Conservation (phyloP, 768 basidiomycete species). For the Mycena rebaudengoi region DNA sequence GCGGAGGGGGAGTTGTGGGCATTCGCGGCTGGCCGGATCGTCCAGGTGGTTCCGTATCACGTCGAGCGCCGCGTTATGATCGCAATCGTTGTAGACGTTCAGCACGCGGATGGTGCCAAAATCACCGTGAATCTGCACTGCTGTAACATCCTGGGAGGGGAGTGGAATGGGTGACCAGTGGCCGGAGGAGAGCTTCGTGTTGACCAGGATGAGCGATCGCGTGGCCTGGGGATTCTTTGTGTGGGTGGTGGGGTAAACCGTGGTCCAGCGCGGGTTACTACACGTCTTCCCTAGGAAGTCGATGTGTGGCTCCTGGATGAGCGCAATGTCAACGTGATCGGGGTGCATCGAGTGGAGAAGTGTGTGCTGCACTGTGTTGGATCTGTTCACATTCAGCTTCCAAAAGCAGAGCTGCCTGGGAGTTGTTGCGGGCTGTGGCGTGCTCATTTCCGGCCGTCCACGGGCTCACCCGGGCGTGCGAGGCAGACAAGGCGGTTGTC, state of each 20-base stretch:
- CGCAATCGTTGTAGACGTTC: slow-evolving; percentile 37
- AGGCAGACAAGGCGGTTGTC: too few relatives aligned
- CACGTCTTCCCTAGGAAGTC: slow-evolving; percentile 21
- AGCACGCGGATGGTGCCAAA: slow-evolving; percentile 28
- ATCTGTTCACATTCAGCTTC: slow-evolving; percentile 40
- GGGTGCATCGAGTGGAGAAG: slow-evolving; percentile 16
- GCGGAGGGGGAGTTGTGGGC: background rate
- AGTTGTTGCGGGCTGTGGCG: background rate
- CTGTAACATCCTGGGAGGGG: slow-evolving; percentile 25
- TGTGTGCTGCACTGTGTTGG: slow-evolving; percentile 5
- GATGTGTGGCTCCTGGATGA: slow-evolving; percentile 42
- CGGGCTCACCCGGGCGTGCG: background rate
- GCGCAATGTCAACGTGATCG: slow-evolving; percentile 29
- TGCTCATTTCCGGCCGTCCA: background rate
- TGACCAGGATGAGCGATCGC: slow-evolving; percentile 11
- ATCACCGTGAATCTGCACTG: slow-evolving; percentile 27
- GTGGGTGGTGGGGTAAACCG: slow-evolving; percentile 37
- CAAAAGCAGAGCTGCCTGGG: slow-evolving; percentile 19
- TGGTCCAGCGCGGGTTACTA: slow-evolving; percentile 19
- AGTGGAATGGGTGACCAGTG: slow-evolving; percentile 6
- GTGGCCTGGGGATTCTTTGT: background rate
- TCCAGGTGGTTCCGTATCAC: background rate
- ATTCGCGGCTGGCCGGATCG: background rate
- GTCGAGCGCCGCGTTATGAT: slow-evolving; percentile 3
- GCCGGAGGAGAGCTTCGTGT: background rate